Percentiles rank a stretch among this genome's conserved stretches.
Evolutionary conservation across 192 early-diverging fungal species (phyloP).

Genomic region (Podila horticola): DNA sequence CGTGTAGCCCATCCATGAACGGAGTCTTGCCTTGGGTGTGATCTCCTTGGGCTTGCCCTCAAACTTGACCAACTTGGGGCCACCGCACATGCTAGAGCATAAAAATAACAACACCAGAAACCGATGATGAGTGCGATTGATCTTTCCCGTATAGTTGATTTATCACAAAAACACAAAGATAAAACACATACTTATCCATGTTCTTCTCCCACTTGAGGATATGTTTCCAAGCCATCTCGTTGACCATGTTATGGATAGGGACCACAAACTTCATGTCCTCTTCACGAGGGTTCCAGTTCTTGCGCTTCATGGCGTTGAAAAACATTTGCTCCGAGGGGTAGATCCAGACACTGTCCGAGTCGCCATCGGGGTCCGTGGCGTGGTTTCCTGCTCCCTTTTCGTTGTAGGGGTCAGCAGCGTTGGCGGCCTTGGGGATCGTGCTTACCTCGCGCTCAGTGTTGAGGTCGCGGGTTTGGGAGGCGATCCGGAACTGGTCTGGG

Average conservation of each 20-base stretch:
- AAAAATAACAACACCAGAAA: neutral
- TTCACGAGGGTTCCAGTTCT: conserved; percentile 86
- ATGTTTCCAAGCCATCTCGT: conserved; percentile 89
- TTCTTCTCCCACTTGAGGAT: conserved; percentile 86
- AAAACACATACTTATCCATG: conserved; percentile 55
- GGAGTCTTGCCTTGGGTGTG: conserved; percentile 76
- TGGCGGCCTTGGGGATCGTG: conserved; percentile 78
- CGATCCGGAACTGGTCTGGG: conserved; percentile 58
- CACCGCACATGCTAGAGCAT: conserved; percentile 63
- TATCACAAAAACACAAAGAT: neutral
- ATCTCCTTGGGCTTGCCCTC: conserved; percentile 78
- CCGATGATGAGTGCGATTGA: neutral
- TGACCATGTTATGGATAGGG: conserved; percentile 95
- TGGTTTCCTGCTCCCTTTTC: conserved; percentile 48
- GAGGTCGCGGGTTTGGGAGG: conserved; percentile 59
- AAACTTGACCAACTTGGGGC: conserved; percentile 77
- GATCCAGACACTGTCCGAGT: conserved; percentile 71
- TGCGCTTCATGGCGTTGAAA: conserved; percentile 95
- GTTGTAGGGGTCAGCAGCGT: conserved; percentile 55
- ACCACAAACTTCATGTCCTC: conserved; percentile 90
- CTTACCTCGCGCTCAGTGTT: conserved; percentile 75
- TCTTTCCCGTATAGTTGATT: no score
- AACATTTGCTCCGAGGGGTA: conserved; percentile 97
- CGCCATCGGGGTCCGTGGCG: conserved; percentile 22
- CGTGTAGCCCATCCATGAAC: conserved; percentile 77